Evolutionary conservation across 225 moss, liverwort and hornwort genomes (phyloP).

Genomic region (Physcomitrellopsis africana): DNA sequence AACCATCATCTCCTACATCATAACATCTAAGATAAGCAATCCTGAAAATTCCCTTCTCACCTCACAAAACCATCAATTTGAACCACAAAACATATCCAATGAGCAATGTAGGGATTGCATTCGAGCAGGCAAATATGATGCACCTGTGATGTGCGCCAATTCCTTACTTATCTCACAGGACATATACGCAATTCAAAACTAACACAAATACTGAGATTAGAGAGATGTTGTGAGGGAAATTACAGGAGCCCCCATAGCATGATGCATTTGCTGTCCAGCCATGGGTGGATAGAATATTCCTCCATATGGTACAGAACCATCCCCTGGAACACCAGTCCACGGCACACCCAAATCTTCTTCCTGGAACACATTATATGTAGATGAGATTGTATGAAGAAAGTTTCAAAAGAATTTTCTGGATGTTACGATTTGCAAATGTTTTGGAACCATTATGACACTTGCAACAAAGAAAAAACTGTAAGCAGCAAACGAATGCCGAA

Average conservation of each 20-base stretch:
- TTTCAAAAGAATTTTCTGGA: neutral
- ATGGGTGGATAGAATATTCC: constrained; percentile 84
- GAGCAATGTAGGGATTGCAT: too few relatives aligned
- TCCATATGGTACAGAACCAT: constrained; percentile 74
- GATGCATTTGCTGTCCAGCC: constrained; percentile 73
- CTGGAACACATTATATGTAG: constrained; percentile 36
- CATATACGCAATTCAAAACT: constrained; percentile 1
- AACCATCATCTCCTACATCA: constrained; percentile 89
- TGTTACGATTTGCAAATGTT: neutral
- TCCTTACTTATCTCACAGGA: neutral
- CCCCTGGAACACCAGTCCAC: constrained; percentile 83
- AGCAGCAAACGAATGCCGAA: too few relatives aligned
- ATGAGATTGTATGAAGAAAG: constrained; percentile 14
- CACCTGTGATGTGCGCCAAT: neutral
- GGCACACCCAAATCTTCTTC: constrained; percentile 92
- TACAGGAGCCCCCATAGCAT: constrained; percentile 76
- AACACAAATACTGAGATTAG: neutral
- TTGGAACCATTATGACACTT: neutral
- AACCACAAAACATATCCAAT: too few relatives aligned
- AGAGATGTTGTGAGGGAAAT: constrained; percentile 4
- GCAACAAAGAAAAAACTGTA: too few relatives aligned
- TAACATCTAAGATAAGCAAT: constrained; percentile 26
- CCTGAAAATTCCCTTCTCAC: neutral
- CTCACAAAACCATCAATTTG: too few relatives aligned
- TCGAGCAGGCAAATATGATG: too few relatives aligned